Evolutionary conservation across 345 rosid genomes (phyloP).

Genomic region (Eucalyptus pumila): DNA sequence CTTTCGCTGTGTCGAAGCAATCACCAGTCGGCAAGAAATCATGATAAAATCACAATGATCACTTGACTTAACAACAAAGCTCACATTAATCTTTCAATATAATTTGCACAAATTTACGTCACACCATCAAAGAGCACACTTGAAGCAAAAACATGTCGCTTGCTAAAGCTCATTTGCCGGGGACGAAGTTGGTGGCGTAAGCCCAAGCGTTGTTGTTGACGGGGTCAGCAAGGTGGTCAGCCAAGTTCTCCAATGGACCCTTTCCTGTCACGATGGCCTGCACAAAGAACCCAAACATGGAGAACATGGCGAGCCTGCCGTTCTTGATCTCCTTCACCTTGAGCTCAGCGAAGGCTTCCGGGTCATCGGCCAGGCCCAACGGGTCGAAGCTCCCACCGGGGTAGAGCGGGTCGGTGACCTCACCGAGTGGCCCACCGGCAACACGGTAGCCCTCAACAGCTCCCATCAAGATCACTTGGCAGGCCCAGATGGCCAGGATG

Average conservation of each 20-base stretch:
- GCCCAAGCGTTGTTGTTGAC: constrained; percentile 94
- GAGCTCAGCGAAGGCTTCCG: constrained; percentile 73
- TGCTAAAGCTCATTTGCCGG: constrained; percentile 46
- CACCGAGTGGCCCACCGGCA: constrained; percentile 66
- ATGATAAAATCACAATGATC: not conserved
- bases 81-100: not conserved
- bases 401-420: constrained; percentile 60
- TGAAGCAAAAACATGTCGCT: not conserved
- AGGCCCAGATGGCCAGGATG: constrained; percentile 74
- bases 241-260: constrained; percentile 70
- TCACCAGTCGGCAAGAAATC: not conserved
- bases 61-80: not conserved
- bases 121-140: constrained; percentile 1
- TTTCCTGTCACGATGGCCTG: constrained; percentile 85
- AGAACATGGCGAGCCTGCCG: constrained; percentile 80
- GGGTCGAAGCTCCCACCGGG: constrained; percentile 88
- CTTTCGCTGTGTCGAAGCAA: not conserved
- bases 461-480: constrained; percentile 59
- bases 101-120: not conserved
- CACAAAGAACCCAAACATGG: constrained; percentile 81
- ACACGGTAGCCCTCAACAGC: constrained; percentile 71
- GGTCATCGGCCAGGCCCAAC: constrained; percentile 69
- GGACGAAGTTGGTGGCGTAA: constrained; percentile 78
- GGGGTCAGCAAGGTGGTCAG: constrained; percentile 78
- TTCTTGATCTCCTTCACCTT: constrained; percentile 85